Evolutionary conservation across 2,329 filamentous ascomycete species (phyloP).

Genomic region (Escovopsis weberi): DNA sequence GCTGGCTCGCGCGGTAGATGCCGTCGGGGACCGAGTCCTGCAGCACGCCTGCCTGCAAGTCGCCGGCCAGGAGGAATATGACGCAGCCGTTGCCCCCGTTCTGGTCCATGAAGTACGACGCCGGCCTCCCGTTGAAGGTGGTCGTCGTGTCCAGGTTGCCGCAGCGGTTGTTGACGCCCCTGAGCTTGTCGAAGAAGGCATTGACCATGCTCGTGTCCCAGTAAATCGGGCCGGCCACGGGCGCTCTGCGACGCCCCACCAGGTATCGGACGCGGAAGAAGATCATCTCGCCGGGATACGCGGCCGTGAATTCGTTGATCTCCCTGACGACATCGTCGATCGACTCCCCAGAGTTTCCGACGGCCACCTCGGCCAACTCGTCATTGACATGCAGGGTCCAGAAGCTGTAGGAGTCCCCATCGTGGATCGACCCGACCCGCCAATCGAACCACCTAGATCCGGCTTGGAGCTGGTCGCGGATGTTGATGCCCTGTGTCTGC

Average conservation of each 20-base stretch:
- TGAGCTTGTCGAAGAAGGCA: slow-evolving; percentile 27
- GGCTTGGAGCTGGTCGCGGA: slow-evolving; percentile 29
- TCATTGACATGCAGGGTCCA: slow-evolving; percentile 28
- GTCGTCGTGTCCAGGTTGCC: slow-evolving; percentile 10
- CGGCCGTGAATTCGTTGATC: slow-evolving; percentile 29
- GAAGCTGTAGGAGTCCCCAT: slow-evolving; percentile 15
- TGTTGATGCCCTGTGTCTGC: slow-evolving; percentile 28
- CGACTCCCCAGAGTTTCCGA: slow-evolving; percentile 31
- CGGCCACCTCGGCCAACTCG: slow-evolving; percentile 17
- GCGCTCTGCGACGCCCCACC: slow-evolving; percentile 23
- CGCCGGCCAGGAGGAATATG: slow-evolving; percentile 15
- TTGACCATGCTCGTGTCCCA: slow-evolving; percentile 25
- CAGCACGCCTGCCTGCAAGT: slow-evolving; percentile 9
- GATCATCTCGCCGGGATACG: slow-evolving; percentile 29
- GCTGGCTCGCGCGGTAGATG: slow-evolving; percentile 14
- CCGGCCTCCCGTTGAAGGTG: slow-evolving; percentile 13
- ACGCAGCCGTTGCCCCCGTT: slow-evolving; percentile 21
- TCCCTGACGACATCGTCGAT: slow-evolving; percentile 27
- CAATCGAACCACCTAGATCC: slow-evolving; percentile 35
- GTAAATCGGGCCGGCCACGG: slow-evolving; percentile 13
- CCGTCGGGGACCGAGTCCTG: slow-evolving; percentile 14
- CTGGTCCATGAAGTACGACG: slow-evolving; percentile 16
- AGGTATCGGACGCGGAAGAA: slow-evolving; percentile 31
- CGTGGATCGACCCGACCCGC: slow-evolving; percentile 21
- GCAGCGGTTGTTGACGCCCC: slow-evolving; percentile 25